Percentiles rank a stretch among this genome's conserved stretches.
Evolutionary conservation across 495 filamentous ascomycete species (phyloP).

Genomic region (Neurospora tetrasperma): DNA sequence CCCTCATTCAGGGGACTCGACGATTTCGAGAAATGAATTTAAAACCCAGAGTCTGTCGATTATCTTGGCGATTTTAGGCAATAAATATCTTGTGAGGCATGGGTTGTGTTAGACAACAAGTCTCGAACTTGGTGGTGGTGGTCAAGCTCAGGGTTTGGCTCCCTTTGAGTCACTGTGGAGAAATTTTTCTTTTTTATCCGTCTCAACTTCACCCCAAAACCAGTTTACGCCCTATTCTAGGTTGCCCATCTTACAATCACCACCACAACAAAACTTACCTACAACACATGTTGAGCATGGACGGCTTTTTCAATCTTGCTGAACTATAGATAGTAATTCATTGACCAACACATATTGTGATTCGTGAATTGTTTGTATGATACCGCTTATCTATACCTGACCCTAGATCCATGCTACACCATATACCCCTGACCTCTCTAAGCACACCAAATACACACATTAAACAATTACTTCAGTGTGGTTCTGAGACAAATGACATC

Average conservation of each 20-base stretch:
- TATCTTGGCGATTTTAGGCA: background rate
- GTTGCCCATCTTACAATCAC: background rate
- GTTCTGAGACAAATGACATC: background rate
- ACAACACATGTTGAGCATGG: background rate
- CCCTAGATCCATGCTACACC: background rate
- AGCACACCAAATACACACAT: background rate
- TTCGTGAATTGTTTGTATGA: background rate
- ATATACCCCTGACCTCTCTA: background rate
- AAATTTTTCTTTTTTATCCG: slow-evolving; percentile 7
- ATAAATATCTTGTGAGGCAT: background rate
- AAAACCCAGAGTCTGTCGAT: background rate
- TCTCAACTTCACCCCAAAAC: slow-evolving; percentile 6
- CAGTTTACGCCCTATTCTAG: background rate
- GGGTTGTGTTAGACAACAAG: background rate
- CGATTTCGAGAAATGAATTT: background rate
- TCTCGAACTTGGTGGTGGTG: background rate
- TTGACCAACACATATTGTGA: background rate
- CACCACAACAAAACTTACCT: background rate
- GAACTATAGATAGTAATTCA: background rate
- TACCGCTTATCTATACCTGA: background rate
- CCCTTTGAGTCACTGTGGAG: slow-evolving; percentile 12
- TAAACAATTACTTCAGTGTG: background rate
- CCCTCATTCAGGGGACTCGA: background rate
- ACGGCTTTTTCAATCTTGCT: background rate
- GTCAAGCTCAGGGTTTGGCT: background rate